Evolutionary conservation across 805 yeast genomes (phyloP), one percentile per base, ranked within the genome.

Genomic region (Metschnikowia sp.): DNA sequence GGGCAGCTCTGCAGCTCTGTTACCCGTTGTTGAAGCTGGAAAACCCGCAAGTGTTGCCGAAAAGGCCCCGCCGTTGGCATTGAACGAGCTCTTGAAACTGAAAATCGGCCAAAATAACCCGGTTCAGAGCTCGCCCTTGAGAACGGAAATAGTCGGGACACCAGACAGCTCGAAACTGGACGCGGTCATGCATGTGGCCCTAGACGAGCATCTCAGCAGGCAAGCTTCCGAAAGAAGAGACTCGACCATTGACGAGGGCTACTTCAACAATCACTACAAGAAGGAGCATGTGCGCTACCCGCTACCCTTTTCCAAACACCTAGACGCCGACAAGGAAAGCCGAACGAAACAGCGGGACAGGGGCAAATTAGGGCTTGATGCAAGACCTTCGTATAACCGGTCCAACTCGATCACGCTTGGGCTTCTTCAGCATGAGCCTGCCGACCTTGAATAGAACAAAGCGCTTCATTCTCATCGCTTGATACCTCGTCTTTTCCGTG

Each of bases 231-330:
- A 49, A 15, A 44, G 50, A 36, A 34, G 47, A 33, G 18, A 12
- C 13, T 30, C 50, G n/a, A 41, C 38, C 0, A 41, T 48, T n/a
- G 36, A 35, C 19, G 34, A 36, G 8, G 59, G 54, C 26, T 49
- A 59, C 36, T 74, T 62, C 61, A 70, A 68, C 36, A 77, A 77
- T 49, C 82, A 78, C 51, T 76, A 76, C 56, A 66, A 66, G 41
- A 76, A 73, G 46, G 73, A 84, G 60, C 73, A 70, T n/a, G 54
- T 60, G 7, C 52, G 57, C 31, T 57, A 59, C n/a, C 75, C 77
- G 13, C 70, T 73, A 48, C 75, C 76, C 2, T 59, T 63, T 33
- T 69, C 76, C 1, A 53, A 63, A 28, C 78, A 72, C 57, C 57
- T 66, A 45, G 73, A 67, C 32, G 57, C 58, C 28, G 75, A 68